phyloP scores from a whole-genome alignment of 2,329 filamentous ascomycete species.

The Claviceps pusilla region DNA sequence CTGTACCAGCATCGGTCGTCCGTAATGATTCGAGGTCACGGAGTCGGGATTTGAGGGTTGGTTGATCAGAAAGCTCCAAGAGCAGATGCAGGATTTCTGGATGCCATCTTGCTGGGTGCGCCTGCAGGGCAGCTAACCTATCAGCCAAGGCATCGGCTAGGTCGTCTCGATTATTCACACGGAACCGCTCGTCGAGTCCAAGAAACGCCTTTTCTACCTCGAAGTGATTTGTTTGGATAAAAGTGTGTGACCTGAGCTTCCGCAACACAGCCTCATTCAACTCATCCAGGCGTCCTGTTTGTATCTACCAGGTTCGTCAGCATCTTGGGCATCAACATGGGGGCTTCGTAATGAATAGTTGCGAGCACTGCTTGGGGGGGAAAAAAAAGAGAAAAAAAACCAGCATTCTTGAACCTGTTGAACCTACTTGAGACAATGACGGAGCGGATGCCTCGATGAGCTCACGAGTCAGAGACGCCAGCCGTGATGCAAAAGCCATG shows the following conservation, averaged over 20 bases:
- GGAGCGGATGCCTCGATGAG: constrained; percentile 51
- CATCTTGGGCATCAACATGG: background rate
- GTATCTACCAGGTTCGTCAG: constrained; percentile 10
- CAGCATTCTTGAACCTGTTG: background rate
- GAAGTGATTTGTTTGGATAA: constrained; percentile 60
- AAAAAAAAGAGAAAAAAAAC: too few species aligned
- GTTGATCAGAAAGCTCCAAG: constrained; percentile 67
- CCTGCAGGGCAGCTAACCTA: constrained; percentile 43
- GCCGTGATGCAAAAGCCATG: constrained; percentile 58
- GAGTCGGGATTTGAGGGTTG: constrained; percentile 53
- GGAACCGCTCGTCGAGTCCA: constrained; percentile 75
- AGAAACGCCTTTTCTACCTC: constrained; percentile 49
- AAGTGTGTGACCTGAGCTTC: constrained; percentile 38
- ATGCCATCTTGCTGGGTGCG: constrained; percentile 44
- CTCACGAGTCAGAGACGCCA: constrained; percentile 53
- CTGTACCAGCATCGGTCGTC: constrained; percentile 21
- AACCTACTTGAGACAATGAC: constrained; percentile 34
- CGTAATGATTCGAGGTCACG: constrained; percentile 44
- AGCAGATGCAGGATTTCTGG: constrained; percentile 70
- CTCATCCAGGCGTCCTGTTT: constrained; percentile 24
- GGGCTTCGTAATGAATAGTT: background rate
- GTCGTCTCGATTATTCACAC: constrained; percentile 62
- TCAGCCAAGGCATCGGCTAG: constrained; percentile 56
- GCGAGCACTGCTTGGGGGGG: background rate
- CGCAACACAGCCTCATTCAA: constrained; percentile 35